These are phyloP conservation scores for Gonapodya sp. DNA, from an alignment of 192 early-diverging fungal genomes.

Conservation along the genomic window DNA sequence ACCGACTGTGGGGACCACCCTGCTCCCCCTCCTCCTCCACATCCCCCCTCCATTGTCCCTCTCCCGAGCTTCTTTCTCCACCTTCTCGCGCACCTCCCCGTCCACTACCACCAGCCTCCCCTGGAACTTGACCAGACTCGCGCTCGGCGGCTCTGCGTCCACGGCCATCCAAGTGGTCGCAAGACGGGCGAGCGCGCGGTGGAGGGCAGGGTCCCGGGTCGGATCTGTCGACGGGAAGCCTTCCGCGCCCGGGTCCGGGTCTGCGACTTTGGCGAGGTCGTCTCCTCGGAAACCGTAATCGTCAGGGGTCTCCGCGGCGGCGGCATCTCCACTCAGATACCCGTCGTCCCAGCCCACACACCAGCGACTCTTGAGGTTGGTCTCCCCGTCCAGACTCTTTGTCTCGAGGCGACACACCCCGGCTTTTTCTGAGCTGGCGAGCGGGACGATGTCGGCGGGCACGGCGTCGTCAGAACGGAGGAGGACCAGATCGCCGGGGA, in stretches of 20 bases:
- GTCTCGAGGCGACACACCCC: constrained; percentile 91
- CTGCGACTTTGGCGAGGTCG: no score
- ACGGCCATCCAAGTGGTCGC: constrained; percentile 50
- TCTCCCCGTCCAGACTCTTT: constrained; percentile 97
- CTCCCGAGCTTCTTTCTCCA: not conserved
- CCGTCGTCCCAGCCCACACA: not conserved
- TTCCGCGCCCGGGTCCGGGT: not conserved
- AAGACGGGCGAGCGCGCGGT: no score
- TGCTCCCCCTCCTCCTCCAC: no score
- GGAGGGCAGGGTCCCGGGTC: not conserved
- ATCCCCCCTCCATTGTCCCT: not conserved
- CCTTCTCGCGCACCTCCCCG: not conserved
- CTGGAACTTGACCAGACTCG: constrained; percentile 81
- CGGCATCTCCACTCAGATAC: constrained; percentile 52
- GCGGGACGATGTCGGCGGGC: constrained; percentile 84
- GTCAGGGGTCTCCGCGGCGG: constrained; percentile 36
- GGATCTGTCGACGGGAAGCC: not conserved
- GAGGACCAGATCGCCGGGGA: constrained; percentile 82
- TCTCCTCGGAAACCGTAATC: no score
- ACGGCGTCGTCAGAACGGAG: constrained; percentile 74
- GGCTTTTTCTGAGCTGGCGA: constrained; percentile 75
- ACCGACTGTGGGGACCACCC: no score
- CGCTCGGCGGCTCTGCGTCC: constrained; percentile 76
- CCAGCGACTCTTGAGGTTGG: constrained; percentile 67
- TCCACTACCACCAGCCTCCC: constrained; percentile 51